phyloP scores from a whole-genome alignment of 2,329 filamentous ascomycete species.

The Fusarium humuli region DNA sequence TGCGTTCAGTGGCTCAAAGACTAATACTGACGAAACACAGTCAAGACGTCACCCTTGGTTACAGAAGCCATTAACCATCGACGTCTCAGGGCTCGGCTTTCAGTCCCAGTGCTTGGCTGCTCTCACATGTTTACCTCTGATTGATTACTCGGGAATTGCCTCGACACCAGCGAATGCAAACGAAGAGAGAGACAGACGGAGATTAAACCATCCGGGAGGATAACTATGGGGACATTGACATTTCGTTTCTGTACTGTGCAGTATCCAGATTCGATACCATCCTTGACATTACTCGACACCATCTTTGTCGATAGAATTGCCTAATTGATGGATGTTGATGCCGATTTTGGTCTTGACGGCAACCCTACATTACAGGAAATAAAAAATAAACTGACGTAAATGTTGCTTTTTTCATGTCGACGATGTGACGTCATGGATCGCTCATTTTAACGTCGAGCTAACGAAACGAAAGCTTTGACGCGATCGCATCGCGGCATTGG shows the following conservation, averaged over 20 bases:
- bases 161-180: not conserved
- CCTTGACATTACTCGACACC: constrained; percentile 26
- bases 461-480: constrained; percentile 25
- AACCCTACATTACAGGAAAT: constrained; percentile 4
- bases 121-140: constrained; percentile 22
- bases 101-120: not conserved
- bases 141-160: constrained; percentile 17
- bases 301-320: constrained; percentile 22
- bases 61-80: constrained; percentile 22
- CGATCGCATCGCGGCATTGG: constrained; percentile 37
- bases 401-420: constrained; percentile 16
- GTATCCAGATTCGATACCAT: constrained; percentile 3
- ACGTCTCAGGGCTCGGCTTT: constrained; percentile 10
- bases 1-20: constrained; percentile 44
- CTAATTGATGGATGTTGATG: constrained; percentile 32
- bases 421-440: constrained; percentile 45
- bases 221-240: not conserved
- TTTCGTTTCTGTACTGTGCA: not conserved
- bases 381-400: constrained; percentile 33
- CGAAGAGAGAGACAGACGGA: not conserved
- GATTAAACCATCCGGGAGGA: not conserved
- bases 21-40: constrained; percentile 38
- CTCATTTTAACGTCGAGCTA: constrained; percentile 34
- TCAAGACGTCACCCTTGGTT: constrained; percentile 36
- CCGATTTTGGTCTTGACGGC: constrained; percentile 23